Percentiles rank a stretch among this genome's conserved stretches.
These are phyloP conservation scores for Podospora didyma DNA, from an alignment of 495 filamentous ascomycete species.

Conservation along the genomic window DNA sequence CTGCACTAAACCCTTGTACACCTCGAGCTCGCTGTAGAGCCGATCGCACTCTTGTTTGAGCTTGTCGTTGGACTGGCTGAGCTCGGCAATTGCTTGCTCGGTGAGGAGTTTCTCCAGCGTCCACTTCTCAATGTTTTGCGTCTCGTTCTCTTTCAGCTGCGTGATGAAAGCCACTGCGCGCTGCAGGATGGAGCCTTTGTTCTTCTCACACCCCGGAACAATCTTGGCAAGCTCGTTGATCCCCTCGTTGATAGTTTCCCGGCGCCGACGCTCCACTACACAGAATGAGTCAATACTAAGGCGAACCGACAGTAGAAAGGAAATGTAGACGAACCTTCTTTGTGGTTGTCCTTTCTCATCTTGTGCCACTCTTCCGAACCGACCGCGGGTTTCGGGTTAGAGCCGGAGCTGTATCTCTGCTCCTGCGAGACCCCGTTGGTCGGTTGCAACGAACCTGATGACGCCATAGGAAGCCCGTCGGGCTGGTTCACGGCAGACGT, in stretches of 20 bases:
- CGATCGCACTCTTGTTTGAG: conserved; percentile 74
- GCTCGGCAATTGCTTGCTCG: conserved; percentile 88
- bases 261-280: conserved; percentile 89
- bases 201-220: conserved; percentile 97
- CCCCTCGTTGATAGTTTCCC: conserved; percentile 98
- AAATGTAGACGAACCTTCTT: conserved; percentile 70
- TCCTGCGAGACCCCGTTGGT: conserved; percentile 25
- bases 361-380: conserved; percentile 98
- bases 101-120: conserved; percentile 93
- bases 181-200: conserved; percentile 95
- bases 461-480: conserved; percentile 47
- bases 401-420: conserved; percentile 15
- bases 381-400: conserved; percentile 70
- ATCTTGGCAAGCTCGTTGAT: conserved; percentile 98
- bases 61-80: conserved; percentile 84
- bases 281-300: conserved; percentile 6
- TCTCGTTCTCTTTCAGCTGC: conserved; percentile 91
- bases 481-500: conserved; percentile 35
- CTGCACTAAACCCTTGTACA: conserved; percentile 80
- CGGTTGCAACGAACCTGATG: conserved; percentile 31
- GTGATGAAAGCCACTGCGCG: conserved; percentile 92
- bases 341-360: conserved; percentile 95
- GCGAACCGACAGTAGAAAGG: not conserved
- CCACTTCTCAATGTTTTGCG: conserved; percentile 92
- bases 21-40: conserved; percentile 70